Percentiles rank a stretch among this genome's conserved stretches.
Conservation (phyloP, 2,329 filamentous ascomycete species). For the Talaromyces sp. region DNA sequence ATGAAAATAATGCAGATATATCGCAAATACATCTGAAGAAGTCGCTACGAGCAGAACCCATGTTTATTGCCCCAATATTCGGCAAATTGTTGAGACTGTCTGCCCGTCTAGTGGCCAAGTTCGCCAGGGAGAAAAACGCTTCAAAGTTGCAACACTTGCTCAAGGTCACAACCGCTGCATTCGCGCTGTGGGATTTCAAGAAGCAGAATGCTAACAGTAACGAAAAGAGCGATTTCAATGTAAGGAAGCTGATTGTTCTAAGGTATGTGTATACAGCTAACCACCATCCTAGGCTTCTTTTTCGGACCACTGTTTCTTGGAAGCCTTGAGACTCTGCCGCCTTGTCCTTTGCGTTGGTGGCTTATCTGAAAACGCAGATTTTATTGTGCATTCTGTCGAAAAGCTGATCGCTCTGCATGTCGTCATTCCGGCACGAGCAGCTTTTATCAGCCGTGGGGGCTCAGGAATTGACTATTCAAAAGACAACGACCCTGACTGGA, state of each 20-base stretch:
- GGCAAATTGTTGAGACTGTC: slow-evolving; percentile 30
- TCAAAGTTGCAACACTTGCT: slow-evolving; percentile 30
- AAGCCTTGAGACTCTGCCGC: slow-evolving; percentile 28
- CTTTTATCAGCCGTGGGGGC: slow-evolving; percentile 30
- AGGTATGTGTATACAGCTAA: slow-evolving; percentile 7
- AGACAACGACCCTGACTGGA: slow-evolving; percentile 26
- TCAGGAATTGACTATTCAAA: slow-evolving; percentile 29
- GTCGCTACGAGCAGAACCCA: slow-evolving; percentile 31
- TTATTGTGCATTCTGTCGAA: slow-evolving; percentile 29
- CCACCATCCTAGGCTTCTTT: slow-evolving; percentile 16
- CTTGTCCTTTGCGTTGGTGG: slow-evolving; percentile 21
- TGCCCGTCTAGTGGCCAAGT: slow-evolving; percentile 25
- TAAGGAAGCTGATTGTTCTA: slow-evolving; percentile 13
- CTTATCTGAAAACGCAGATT: slow-evolving; percentile 26
- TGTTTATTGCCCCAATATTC: slow-evolving; percentile 28
- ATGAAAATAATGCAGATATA: slow-evolving; percentile 21
- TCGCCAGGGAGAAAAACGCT: slow-evolving; percentile 21
- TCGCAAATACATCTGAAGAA: slow-evolving; percentile 37
- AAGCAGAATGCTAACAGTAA: slow-evolving; percentile 28
- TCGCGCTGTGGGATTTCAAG: slow-evolving; percentile 34
- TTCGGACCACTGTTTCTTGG: slow-evolving; percentile 27
- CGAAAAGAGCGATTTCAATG: slow-evolving; percentile 30
- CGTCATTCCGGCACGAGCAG: slow-evolving; percentile 33
- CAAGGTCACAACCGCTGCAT: slow-evolving; percentile 25
- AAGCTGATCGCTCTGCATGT: slow-evolving; percentile 36